Conservation (phyloP, 345 rosid species). For the Combretum micranthum region DNA sequence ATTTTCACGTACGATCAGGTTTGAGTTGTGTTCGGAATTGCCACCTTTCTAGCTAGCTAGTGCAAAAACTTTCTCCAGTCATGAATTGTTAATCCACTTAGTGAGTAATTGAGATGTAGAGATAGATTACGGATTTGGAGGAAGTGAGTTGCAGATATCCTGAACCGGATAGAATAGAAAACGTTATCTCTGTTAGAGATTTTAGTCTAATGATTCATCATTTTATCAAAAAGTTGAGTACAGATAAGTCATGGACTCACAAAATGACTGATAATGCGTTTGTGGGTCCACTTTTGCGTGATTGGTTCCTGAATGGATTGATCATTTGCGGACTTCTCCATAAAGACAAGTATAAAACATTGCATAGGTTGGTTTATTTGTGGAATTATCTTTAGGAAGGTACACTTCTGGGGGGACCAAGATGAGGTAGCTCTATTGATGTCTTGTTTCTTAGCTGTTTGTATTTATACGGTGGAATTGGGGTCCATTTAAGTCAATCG, state of each 20-base stretch:
- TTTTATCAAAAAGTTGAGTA: too few relatives aligned
- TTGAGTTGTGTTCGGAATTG: too few relatives aligned
- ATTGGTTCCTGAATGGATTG: too few relatives aligned
- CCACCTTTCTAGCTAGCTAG: background rate
- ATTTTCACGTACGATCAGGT: too few relatives aligned
- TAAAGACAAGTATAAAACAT: too few relatives aligned
- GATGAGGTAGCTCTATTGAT: background rate
- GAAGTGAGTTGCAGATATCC: slow-evolving; percentile 4
- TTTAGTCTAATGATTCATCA: too few relatives aligned
- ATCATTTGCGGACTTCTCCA: too few relatives aligned
- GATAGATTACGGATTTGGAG: slow-evolving; percentile 3
- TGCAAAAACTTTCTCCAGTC: background rate
- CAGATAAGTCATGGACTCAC: too few relatives aligned
- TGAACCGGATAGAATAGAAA: background rate
- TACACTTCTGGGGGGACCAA: background rate
- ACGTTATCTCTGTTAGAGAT: background rate
- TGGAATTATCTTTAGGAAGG: slow-evolving; percentile 4
- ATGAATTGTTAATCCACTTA: background rate
- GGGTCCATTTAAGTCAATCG: background rate
- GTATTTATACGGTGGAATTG: background rate
- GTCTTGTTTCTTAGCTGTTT: background rate
- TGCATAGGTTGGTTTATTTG: too few relatives aligned
- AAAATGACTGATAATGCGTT: too few relatives aligned
- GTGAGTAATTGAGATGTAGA: background rate
- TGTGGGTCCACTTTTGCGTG: too few relatives aligned